Base-by-base conservation (phyloP, 257 asterid genomes). In the Fraxinus pennsylvanica region DNA sequence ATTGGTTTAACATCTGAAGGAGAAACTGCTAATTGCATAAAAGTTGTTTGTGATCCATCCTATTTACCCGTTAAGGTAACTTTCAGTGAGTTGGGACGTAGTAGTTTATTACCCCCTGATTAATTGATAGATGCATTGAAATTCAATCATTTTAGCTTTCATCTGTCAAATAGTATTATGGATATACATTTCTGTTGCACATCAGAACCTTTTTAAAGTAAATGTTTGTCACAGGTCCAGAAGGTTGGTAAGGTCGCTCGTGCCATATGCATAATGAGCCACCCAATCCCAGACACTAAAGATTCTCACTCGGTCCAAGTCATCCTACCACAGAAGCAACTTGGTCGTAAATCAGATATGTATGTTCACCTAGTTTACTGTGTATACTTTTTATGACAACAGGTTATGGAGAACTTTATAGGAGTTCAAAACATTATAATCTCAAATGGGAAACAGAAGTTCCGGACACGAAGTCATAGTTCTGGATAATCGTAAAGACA, bases 11-110 rank as follows among this genome's bases (percentile, higher is more conserved):
- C 99, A 35, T 95, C 99, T 35, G 99, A 93, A 88, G 99, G 97
- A 85, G 98, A 95, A 89, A 95, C 99, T 69, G 99, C 99, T 6
- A 95, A 91, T 81, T 91, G 99, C 92, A 91, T 91, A 93, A 95
- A 91, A 85, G 96, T 95, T 73, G 99, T 95, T 79, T 95, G 97
- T 63, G 98, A 90, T 87, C 98, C 99, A 35, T 93, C 97, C 9
- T 93, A 95, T 78, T 85, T 91, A 82, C 86, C 94, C 68, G 96
- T 91, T 68, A 95, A 93, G 97, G 99, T 92, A 81, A 74, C 32
- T 77, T 77, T 10, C 13, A 19, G 13, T 54, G 32, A 35, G 29
- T 38, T 69, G 14, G 22, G 17, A 74, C 13, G 21, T 65, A 66
- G 25, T 71, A 38, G 54, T 32, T 17, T 63, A 54, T 67, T 59